These are phyloP conservation scores for Rugosomyces carneus DNA, from an alignment of 1,284 basidiomycete species.

Conservation along the genomic window DNA sequence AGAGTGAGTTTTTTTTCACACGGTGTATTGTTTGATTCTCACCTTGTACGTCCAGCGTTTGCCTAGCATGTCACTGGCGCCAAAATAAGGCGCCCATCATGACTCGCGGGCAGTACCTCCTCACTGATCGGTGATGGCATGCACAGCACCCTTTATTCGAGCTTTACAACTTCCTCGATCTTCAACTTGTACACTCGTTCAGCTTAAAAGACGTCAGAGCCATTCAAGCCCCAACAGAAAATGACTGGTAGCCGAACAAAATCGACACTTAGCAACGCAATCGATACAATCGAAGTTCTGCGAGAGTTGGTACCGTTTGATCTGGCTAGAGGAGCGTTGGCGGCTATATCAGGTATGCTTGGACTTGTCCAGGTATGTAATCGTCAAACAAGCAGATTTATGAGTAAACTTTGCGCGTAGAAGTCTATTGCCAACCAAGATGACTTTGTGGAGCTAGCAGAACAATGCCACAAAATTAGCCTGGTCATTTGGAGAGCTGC, in stretches of 20 bases:
- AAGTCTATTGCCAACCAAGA: constrained; percentile 8
- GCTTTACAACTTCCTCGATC: too few species aligned
- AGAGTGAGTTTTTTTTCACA: too few species aligned
- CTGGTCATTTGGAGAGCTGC: constrained; percentile 12
- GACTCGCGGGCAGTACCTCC: too few species aligned
- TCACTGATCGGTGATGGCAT: too few species aligned
- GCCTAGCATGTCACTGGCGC: too few species aligned
- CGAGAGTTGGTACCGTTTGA: constrained; percentile 5
- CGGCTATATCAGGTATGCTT: constrained; percentile 8
- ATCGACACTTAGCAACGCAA: constrained; percentile 8
- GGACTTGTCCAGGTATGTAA: constrained; percentile 8
- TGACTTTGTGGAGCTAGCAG: constrained; percentile 10
- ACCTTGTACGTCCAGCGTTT: too few species aligned
- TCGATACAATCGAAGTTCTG: constrained; percentile 4
- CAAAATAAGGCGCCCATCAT: too few species aligned
- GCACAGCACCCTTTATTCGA: too few species aligned
- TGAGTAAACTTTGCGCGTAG: not conserved
- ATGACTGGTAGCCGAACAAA: not conserved
- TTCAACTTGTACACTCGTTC: too few species aligned
- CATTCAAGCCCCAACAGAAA: too few species aligned
- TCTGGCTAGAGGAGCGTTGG: constrained; percentile 7
- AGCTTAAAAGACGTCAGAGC: too few species aligned
- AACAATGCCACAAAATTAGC: constrained; percentile 12
- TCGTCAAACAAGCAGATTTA: not conserved
- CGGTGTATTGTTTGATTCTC: too few species aligned